A percentile compares a stretch with the other conserved stretches of the same genome.
Evolutionary conservation across 805 yeast species (phyloP).

Genomic region (Hanseniaspora jakobsenii): DNA sequence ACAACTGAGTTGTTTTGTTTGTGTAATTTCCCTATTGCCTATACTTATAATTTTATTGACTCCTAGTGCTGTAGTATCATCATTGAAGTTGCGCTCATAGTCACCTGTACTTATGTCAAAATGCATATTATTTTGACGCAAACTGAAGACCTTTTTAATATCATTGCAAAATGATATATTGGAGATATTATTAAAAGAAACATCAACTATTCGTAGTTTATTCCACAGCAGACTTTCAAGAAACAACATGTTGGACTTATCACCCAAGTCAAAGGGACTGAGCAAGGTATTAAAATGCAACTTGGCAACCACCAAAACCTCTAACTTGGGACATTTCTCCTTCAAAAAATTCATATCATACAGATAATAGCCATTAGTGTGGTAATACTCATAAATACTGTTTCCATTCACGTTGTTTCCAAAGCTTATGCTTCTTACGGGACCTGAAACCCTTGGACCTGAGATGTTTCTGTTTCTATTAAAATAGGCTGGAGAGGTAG

Average conservation of each 20-base stretch:
- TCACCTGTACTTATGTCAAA: no score
- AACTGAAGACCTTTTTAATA: background rate
- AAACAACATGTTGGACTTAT: background rate
- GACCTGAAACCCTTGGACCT: no score
- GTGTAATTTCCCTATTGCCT: background rate
- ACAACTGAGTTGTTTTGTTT: background rate
- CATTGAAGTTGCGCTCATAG: background rate
- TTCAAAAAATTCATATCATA: background rate
- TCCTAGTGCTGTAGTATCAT: background rate
- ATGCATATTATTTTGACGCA: background rate
- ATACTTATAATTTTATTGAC: background rate
- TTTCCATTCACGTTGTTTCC: no score
- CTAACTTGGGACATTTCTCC: background rate
- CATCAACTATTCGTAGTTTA: slow-evolving; percentile 2
- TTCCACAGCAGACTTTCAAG: slow-evolving; percentile 1
- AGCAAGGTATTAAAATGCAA: background rate
- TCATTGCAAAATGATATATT: background rate
- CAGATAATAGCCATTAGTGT: background rate
- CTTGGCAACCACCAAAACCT: slow-evolving; percentile 4
- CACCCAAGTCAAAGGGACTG: background rate
- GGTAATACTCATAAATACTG: no score
- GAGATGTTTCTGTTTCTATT: background rate
- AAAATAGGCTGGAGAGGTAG: background rate
- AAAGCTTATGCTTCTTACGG: no score
- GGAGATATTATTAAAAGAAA: slow-evolving; percentile 1